Percentiles rank a stretch among this genome's conserved stretches.
phyloP scores from a whole-genome alignment of 1,139 yeast species.

The Candida glucosophila region DNA sequence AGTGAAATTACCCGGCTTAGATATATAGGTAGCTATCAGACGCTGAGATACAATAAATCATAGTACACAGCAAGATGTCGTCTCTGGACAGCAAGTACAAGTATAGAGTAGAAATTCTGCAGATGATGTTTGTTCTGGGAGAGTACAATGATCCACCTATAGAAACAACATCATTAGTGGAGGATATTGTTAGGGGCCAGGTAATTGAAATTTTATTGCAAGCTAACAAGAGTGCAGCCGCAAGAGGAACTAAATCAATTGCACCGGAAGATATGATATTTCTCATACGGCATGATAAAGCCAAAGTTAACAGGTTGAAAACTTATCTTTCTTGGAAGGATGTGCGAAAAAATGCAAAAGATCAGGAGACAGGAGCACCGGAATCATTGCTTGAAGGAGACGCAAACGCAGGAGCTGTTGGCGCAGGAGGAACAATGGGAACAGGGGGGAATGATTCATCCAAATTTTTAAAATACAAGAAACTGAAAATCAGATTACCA shows the following conservation, averaged over 20 bases:
- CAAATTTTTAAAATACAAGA: constrained; percentile 62
- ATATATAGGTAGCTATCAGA: too few relatives aligned
- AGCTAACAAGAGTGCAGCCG: constrained; percentile 68
- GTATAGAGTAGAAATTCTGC: constrained; percentile 81
- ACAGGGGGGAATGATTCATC: constrained; percentile 37
- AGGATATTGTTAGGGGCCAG: constrained; percentile 91
- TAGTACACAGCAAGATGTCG: too few relatives aligned
- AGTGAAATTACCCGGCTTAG: too few relatives aligned
- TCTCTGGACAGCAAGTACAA: constrained; percentile 45
- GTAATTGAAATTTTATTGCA: constrained; percentile 83
- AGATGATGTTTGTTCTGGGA: constrained; percentile 98
- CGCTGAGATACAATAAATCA: too few relatives aligned
- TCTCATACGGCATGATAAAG: constrained; percentile 85
- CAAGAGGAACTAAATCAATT: constrained; percentile 77
- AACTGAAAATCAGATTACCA: constrained; percentile 76
- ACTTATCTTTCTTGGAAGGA: constrained; percentile 97
- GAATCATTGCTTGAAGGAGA: constrained; percentile 41
- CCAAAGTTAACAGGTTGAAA: constrained; percentile 83
- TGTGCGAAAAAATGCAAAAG: constrained; percentile 93
- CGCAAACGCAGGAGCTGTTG: too few relatives aligned
- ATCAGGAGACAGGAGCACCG: constrained; percentile 80
- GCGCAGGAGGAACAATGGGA: too few relatives aligned
- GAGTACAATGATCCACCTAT: constrained; percentile 91
- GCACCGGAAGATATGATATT: constrained; percentile 92
- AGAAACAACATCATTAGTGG: constrained; percentile 84